Conservation (phyloP, 768 basidiomycete genomes). For the Psilocybe cubensis region DNA sequence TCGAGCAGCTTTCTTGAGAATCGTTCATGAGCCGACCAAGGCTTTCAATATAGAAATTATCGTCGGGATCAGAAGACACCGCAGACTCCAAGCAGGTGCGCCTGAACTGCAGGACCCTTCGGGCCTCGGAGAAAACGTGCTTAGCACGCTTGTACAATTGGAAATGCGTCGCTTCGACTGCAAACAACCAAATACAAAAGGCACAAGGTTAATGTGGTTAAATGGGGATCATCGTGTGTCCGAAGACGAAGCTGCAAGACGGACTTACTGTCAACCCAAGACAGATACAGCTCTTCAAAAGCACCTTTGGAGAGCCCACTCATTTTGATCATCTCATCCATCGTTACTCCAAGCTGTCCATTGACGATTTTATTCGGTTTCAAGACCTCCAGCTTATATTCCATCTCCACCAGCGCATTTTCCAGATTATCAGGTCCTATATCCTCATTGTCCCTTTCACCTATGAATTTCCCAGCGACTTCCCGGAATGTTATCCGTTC, state of each 20-base stretch:
- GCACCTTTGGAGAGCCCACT: conserved; percentile 55
- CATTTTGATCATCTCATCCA: conserved; percentile 74
- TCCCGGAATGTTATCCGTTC: conserved; percentile 70
- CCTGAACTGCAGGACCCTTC: conserved; percentile 81
- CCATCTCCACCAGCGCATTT: conserved; percentile 49
- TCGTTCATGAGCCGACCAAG: conserved; percentile 79
- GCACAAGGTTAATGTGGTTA: conserved; percentile 4
- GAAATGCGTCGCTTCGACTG: conserved; percentile 82
- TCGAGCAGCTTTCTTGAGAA: conserved; percentile 71
- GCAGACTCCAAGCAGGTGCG: conserved; percentile 58
- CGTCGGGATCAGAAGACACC: conserved; percentile 19
- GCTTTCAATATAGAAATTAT: conserved; percentile 21
- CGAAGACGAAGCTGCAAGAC: background rate
- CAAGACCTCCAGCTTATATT: conserved; percentile 54
- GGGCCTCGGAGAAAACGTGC: conserved; percentile 82
- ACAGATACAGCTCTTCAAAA: conserved; percentile 73
- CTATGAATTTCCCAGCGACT: conserved; percentile 61
- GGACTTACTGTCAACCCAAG: conserved; percentile 78
- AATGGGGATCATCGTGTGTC: conserved; percentile 3
- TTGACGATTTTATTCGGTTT: conserved; percentile 40
- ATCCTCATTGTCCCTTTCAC: conserved; percentile 49
- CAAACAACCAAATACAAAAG: conserved; percentile 6
- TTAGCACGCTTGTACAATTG: conserved; percentile 82
- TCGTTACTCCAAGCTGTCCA: conserved; percentile 63
- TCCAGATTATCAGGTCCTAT: conserved; percentile 49